A percentile compares a stretch with the other conserved stretches of the same genome.
phyloP scores from a whole-genome alignment of 495 filamentous ascomycete species.

The Parmelia sp. region DNA sequence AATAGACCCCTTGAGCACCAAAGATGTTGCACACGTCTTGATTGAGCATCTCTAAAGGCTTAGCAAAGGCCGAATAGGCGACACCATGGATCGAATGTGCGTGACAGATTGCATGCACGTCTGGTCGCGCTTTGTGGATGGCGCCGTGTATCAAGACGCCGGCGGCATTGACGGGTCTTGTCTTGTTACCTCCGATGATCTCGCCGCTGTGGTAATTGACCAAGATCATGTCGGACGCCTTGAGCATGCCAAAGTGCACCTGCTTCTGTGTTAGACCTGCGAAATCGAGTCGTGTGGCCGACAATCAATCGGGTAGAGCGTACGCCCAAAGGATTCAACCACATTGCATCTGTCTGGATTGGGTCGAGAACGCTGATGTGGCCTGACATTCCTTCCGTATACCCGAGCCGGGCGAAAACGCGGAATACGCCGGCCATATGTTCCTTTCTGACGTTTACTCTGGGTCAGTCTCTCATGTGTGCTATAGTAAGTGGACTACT shows the following conservation, averaged over 20 bases:
- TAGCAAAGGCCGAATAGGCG: constrained; percentile 45
- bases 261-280: background rate
- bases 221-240: constrained; percentile 45
- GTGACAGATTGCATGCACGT: constrained; percentile 47
- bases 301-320: background rate
- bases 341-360: constrained; percentile 28
- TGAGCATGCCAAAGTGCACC: constrained; percentile 41
- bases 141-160: constrained; percentile 62
- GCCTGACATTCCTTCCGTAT: constrained; percentile 31
- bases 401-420: constrained; percentile 31
- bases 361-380: constrained; percentile 35
- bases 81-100: constrained; percentile 44
- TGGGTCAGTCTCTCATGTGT: background rate
- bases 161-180: constrained; percentile 52
- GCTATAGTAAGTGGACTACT: background rate
- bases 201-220: constrained; percentile 37
- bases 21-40: constrained; percentile 55
- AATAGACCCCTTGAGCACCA: constrained; percentile 46
- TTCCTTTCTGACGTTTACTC: constrained; percentile 28
- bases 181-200: constrained; percentile 44
- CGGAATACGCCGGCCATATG: constrained; percentile 43
- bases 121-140: constrained; percentile 45
- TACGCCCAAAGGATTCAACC: constrained; percentile 32
- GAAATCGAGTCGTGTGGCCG: background rate
- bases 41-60: constrained; percentile 44